A percentile compares a stretch with the other conserved stretches of the same genome.
Evolutionary conservation across 2,329 filamentous ascomycete species (phyloP).

Genomic region (Penicillium occitanis): DNA sequence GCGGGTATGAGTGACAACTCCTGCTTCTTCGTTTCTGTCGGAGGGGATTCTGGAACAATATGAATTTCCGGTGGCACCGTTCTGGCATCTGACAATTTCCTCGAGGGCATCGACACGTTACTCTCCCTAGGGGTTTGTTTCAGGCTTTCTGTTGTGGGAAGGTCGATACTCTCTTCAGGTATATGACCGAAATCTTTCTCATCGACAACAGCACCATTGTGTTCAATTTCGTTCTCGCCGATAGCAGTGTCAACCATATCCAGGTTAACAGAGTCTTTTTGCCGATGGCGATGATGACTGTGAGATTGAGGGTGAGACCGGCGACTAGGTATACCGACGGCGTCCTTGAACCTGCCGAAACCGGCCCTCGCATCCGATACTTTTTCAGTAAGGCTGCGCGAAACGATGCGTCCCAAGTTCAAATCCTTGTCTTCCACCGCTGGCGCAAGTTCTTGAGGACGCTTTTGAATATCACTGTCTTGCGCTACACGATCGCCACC

Average conservation of each 20-base stretch:
- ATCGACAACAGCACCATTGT: slow-evolving; percentile 18
- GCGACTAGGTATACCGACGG: slow-evolving; percentile 58
- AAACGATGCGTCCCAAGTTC: slow-evolving; percentile 62
- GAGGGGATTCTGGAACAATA: slow-evolving; percentile 29
- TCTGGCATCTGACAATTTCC: slow-evolving; percentile 21
- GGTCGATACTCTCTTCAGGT: slow-evolving; percentile 25
- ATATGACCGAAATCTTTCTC: slow-evolving; percentile 25
- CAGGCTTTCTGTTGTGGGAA: slow-evolving; percentile 20
- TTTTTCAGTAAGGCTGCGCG: slow-evolving; percentile 76
- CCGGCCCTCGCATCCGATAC: slow-evolving; percentile 80
- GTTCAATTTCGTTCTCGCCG: slow-evolving; percentile 34
- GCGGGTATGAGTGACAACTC: not conserved
- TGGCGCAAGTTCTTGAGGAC: slow-evolving; percentile 30
- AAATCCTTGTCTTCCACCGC: slow-evolving; percentile 42
- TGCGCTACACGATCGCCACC: slow-evolving; percentile 31
- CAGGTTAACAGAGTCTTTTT: slow-evolving; percentile 37
- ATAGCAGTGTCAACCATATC: slow-evolving; percentile 30
- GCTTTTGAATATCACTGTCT: slow-evolving; percentile 34
- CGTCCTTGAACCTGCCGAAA: slow-evolving; percentile 81
- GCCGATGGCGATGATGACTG: slow-evolving; percentile 29
- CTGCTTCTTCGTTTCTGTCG: slow-evolving; percentile 21
- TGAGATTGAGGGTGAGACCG: slow-evolving; percentile 37
- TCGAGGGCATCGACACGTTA: slow-evolving; percentile 17
- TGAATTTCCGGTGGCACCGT: slow-evolving; percentile 35
- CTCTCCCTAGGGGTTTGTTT: slow-evolving; percentile 23